phyloP scores from a whole-genome alignment of 768 basidiomycete species.

The Suillus clintonianus region DNA sequence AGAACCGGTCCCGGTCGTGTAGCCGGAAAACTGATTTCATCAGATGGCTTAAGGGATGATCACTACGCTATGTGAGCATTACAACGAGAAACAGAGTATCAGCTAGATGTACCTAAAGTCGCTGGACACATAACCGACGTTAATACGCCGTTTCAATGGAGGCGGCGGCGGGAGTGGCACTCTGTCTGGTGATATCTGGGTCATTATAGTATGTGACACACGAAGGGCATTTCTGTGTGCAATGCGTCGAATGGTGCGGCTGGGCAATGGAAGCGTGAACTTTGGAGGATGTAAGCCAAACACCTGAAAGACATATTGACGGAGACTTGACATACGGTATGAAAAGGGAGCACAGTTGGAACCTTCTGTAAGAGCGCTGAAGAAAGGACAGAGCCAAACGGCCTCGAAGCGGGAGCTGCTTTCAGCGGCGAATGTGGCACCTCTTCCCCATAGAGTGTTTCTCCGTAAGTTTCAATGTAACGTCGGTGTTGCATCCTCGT shows the following conservation, averaged over 20 bases:
- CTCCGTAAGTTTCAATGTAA: slow-evolving; percentile 42
- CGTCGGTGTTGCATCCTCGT: slow-evolving; percentile 43
- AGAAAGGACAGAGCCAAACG: slow-evolving; percentile 18
- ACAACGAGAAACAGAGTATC: neutral
- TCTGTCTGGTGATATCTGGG: slow-evolving; percentile 40
- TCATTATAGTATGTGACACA: slow-evolving; percentile 43
- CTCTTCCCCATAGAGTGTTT: slow-evolving; percentile 19
- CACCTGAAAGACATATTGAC: neutral
- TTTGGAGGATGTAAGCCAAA: slow-evolving; percentile 15
- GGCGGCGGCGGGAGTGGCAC: slow-evolving; percentile 44
- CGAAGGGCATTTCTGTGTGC: slow-evolving; percentile 50
- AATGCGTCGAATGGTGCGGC: slow-evolving; percentile 45
- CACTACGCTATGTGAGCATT: slow-evolving; percentile 27
- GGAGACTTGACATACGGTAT: slow-evolving; percentile 37
- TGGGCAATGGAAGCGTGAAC: slow-evolving; percentile 48
- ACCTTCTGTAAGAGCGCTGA: slow-evolving; percentile 32
- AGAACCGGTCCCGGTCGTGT: slow-evolving; percentile 42
- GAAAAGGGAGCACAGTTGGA: slow-evolving; percentile 50
- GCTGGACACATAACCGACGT: slow-evolving; percentile 50
- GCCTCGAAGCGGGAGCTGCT: slow-evolving; percentile 13
- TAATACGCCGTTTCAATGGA: slow-evolving; percentile 40
- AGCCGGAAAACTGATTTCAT: slow-evolving; percentile 52
- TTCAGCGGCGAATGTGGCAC: slow-evolving; percentile 7
- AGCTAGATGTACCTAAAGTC: slow-evolving; percentile 42
- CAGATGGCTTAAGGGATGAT: slow-evolving; percentile 53